Percentiles rank a stretch among this genome's conserved stretches.
phyloP scores from a whole-genome alignment of 306 rosid genomes.

The Delonix regia region DNA sequence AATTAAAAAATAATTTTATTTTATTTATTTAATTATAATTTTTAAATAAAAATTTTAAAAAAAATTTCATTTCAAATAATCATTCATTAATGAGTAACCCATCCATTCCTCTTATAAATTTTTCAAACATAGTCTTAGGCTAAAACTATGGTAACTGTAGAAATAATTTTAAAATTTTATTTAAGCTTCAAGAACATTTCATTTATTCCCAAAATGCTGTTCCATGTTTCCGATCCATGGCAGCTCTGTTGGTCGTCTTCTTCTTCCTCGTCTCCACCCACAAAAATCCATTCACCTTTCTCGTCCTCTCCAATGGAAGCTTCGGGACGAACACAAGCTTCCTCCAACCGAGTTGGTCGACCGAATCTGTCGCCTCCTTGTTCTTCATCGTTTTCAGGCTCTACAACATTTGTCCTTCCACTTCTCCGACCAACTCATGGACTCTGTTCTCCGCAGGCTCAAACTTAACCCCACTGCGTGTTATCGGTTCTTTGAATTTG shows the following conservation, averaged over 20 bases:
- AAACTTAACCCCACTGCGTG: slow-evolving; percentile 63
- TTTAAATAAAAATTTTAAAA: too few species aligned
- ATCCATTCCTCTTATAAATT: too few species aligned
- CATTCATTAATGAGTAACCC: too few species aligned
- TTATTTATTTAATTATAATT: too few species aligned
- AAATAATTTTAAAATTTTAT: too few species aligned
- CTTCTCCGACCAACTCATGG: slow-evolving; percentile 70
- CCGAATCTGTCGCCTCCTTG: slow-evolving; percentile 71
- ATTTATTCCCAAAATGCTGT: neutral
- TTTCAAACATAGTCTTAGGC: too few species aligned
- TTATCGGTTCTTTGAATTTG: slow-evolving; percentile 63
- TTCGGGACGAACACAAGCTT: slow-evolving; percentile 62
- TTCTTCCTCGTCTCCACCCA: slow-evolving; percentile 12
- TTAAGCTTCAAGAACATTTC: neutral
- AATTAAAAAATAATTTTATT: too few species aligned
- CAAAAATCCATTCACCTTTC: slow-evolving; percentile 50
- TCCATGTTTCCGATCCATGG: slow-evolving; percentile 24
- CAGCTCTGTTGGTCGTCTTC: slow-evolving; percentile 12
- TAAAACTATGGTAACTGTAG: too few species aligned
- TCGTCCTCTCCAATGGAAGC: slow-evolving; percentile 62
- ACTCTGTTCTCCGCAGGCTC: slow-evolving; percentile 72
- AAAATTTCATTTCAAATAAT: too few species aligned
- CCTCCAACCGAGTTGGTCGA: slow-evolving; percentile 48
- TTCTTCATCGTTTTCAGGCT: slow-evolving; percentile 64
- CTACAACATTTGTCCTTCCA: slow-evolving; percentile 51